Percentiles rank a stretch among this genome's conserved stretches.
phyloP scores from a whole-genome alignment of 768 basidiomycete species.

The Russula sp. region DNA sequence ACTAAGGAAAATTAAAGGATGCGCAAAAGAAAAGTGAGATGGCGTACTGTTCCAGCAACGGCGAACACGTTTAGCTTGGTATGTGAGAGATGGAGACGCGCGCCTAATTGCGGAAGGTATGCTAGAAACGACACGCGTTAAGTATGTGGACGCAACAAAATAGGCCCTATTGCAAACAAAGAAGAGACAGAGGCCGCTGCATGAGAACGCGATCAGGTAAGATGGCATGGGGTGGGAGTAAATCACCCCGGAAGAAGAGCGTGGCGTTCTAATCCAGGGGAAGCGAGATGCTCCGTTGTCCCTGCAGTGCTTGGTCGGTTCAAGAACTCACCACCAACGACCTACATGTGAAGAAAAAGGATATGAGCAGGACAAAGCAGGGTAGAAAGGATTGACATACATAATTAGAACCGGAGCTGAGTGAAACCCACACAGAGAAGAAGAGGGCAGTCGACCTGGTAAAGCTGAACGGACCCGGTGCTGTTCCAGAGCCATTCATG shows the following conservation, averaged over 20 bases:
- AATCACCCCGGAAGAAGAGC: background rate
- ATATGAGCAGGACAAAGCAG: background rate
- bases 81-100: slow-evolving; percentile 69
- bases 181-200: background rate
- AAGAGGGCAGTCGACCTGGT: slow-evolving; percentile 38
- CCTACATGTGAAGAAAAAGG: slow-evolving; percentile 31
- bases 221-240: background rate
- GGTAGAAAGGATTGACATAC: slow-evolving; percentile 41
- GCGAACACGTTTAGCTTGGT: slow-evolving; percentile 82
- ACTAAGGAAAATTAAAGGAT: slow-evolving; percentile 41
- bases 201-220: too few relatives aligned
- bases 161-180: background rate
- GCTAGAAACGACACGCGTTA: slow-evolving; percentile 42
- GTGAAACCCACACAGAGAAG: slow-evolving; percentile 55
- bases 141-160: slow-evolving; percentile 1
- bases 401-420: slow-evolving; percentile 73
- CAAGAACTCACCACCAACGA: slow-evolving; percentile 39
- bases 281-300: background rate
- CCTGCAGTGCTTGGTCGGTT: background rate
- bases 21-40: background rate
- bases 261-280: background rate
- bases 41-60: slow-evolving; percentile 67
- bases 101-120: slow-evolving; percentile 83
- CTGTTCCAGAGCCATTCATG: slow-evolving; percentile 4
- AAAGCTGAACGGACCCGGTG: slow-evolving; percentile 2